phyloP scores from a whole-genome alignment of 2,329 filamentous ascomycete species.

The Ceratocystis albifundus region DNA sequence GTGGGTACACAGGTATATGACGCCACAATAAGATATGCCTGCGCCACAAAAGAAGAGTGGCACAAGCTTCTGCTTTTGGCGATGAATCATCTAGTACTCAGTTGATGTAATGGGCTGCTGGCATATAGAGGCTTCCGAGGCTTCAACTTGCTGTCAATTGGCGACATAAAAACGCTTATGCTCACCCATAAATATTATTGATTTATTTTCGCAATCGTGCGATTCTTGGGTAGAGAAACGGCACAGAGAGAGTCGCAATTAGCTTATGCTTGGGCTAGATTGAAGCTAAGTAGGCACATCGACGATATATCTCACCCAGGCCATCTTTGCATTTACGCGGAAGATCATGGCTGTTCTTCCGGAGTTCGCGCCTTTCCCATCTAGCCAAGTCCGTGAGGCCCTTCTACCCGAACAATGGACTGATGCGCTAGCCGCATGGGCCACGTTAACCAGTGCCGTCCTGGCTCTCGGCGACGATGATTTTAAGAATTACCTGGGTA shows the following conservation, averaged over 20 bases:
- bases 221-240: neutral
- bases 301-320: neutral
- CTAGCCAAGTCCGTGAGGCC: slow-evolving; percentile 51
- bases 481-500: slow-evolving; percentile 35
- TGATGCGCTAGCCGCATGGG: slow-evolving; percentile 65
- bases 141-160: neutral
- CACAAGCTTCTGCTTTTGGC: slow-evolving; percentile 15
- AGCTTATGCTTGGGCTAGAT: neutral
- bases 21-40: slow-evolving; percentile 14
- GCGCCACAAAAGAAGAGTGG: slow-evolving; percentile 16
- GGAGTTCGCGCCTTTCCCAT: slow-evolving; percentile 66
- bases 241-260: neutral
- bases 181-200: neutral
- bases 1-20: neutral
- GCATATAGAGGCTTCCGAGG: neutral
- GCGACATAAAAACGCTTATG: neutral
- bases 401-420: slow-evolving; percentile 65
- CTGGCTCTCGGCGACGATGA: slow-evolving; percentile 46
- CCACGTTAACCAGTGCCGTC: slow-evolving; percentile 53
- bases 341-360: slow-evolving; percentile 44
- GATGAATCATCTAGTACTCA: slow-evolving; percentile 16
- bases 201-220: neutral
- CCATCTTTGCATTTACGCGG: neutral
- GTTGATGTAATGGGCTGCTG: neutral
- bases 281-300: neutral